Evolutionary conservation across 2,329 filamentous ascomycete species (phyloP), one percentile per base, ranked within the genome.

Genomic region (Pseudogymnoascus sp.): DNA sequence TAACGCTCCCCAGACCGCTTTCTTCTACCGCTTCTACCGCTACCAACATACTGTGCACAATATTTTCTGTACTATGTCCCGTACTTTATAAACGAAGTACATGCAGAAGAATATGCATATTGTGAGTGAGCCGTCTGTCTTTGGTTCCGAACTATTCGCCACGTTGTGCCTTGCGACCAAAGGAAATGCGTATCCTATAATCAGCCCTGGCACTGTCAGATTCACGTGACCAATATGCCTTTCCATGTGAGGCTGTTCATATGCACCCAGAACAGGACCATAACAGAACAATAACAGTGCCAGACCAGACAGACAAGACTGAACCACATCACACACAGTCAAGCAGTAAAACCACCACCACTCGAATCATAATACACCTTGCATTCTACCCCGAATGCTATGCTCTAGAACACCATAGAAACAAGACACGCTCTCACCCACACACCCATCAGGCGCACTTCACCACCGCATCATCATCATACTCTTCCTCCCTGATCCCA

Each of bases 401-500:
- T 67, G 67, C 63, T 71, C 71, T 71, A 66, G 66, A 71, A 72
- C 70, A 72, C 65, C 67, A 64, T 65, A 25, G 36, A 60, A 60
- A 60, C 34, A 60, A 38, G 25, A 38, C 59, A 40, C 16, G 16
- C 59, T 60, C 18, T 18, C 59, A n/a, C n/a, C 34, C 34, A 2
- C 16, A 1, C 28, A 3, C 16, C 7, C 46, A n/a, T 62, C 53
- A 64, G 5, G 63, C 60, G 53, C 60, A 25, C 61, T 63, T 64
- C 34, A 63, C 61, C 21, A 64, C 61, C 23, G 25, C 67, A 61
- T 69, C 88, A 74, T 96, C 91, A 74, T 93, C 89, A 75, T 92
- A 96, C 67, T 91, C 86, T 71, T 96, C 84, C 71, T 95, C 91
- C 70, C 85, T 81, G 66, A 99, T 89, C 10, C 96, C 95, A 70